These are phyloP conservation scores for Flaveria brownii DNA, from an alignment of 129 eudicot species.

Conservation along the genomic window DNA sequence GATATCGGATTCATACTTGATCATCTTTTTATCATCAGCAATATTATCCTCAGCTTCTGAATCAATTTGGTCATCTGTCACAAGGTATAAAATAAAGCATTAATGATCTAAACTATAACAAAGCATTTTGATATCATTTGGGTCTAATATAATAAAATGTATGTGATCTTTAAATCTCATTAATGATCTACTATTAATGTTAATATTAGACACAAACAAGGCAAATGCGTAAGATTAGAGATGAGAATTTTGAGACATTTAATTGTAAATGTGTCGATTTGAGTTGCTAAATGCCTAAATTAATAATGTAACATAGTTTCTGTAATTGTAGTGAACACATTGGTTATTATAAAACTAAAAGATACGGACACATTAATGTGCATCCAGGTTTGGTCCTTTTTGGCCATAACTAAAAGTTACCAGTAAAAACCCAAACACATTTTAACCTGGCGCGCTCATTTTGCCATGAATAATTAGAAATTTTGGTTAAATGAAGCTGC, in stretches of 20 bases:
- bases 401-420: too few species aligned
- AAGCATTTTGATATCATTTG: neutral
- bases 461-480: neutral
- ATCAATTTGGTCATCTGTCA: conserved; percentile 54
- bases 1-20: conserved; percentile 51
- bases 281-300: too few species aligned
- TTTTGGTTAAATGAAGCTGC: neutral
- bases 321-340: too few species aligned
- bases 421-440: neutral
- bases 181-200: too few species aligned
- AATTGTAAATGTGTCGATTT: too few species aligned
- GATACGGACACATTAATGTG: too few species aligned
- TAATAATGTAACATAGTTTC: too few species aligned
- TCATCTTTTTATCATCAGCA: conserved; percentile 38
- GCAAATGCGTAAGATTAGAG: too few species aligned
- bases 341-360: too few species aligned
- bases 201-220: too few species aligned
- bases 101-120: conserved; percentile 3
- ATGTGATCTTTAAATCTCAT: neutral
- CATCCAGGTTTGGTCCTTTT: too few species aligned
- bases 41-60: conserved; percentile 39
- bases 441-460: neutral
- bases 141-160: neutral
- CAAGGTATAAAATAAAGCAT: conserved; percentile 3
- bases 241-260: too few species aligned